Base-by-base conservation (phyloP, 306 rosid species). In the Hippophae gyantsensis region DNA sequence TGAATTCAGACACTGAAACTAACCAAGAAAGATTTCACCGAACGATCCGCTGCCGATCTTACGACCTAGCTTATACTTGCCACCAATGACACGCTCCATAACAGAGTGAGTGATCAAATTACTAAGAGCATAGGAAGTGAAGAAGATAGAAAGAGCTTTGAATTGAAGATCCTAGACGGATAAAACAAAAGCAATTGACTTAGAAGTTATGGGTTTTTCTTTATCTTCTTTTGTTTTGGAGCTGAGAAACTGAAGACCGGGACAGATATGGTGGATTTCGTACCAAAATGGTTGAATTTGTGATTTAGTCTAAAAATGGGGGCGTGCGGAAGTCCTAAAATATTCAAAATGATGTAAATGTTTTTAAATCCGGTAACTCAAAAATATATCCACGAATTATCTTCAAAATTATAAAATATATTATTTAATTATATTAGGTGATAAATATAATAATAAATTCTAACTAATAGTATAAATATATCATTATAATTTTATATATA, bases 11-110 rank as follows among this genome's bases (percentile, higher is more conserved):
- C 42, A 53, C 60, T 43, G 13, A 44, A 43, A 57, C 71, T 57
- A 44, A 90, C 98, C 98, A 42, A 90, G 94, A 54, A 69, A 90
- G 70, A 90, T 90, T 83, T 90, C 96, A 5, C 98, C 98, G 69
- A 90, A 90, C 63, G 98, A 90, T 73, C 96, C 98, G 74, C 98
- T 87, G 53, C 98, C 98, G 89, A 90, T 90, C 90, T 90, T 90
- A 64, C 96, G 89, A 61, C 98, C 96, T 42, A 87, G 86, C 80
- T 84, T 90, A 81, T 74, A 90, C 80, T 85, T 85, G 58, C 78
- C 69, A 73, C 87, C 96, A 68, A 90, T 75, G 72, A 90, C 65
- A 52, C 96, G 85, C 63, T 90, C 97, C 97, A 90, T 87, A 64
- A 42, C 62, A 64, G 40, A 62, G 60, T 67, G 54, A 70, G 54